phyloP scores from a whole-genome alignment of 495 filamentous ascomycete genomes.

The Podospora tetraspora region DNA sequence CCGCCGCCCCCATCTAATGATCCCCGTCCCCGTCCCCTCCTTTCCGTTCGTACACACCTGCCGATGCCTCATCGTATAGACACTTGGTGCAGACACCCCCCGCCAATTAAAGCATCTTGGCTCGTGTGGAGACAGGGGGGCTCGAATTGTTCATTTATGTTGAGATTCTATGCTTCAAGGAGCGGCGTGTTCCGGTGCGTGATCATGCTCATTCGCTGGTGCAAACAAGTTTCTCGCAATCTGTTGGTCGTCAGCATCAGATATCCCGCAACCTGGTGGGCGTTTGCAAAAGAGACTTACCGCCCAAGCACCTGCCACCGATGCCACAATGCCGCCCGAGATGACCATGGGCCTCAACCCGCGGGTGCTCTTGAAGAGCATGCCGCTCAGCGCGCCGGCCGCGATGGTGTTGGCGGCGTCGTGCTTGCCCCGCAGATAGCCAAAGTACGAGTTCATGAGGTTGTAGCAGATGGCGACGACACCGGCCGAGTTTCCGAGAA shows the following conservation, averaged over 20 bases:
- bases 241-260: conserved; percentile 17
- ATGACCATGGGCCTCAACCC: conserved; percentile 89
- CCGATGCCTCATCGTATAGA: conserved; percentile 13
- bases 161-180: background rate
- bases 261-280: background rate
- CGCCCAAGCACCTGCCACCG: conserved; percentile 79
- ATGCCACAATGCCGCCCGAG: conserved; percentile 79
- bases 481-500: conserved; percentile 90
- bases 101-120: conserved; percentile 23
- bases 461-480: conserved; percentile 95
- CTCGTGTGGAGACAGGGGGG: conserved; percentile 4
- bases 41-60: conserved; percentile 25
- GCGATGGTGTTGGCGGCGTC: conserved; percentile 82
- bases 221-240: conserved; percentile 30
- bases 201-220: conserved; percentile 5
- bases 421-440: conserved; percentile 80
- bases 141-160: background rate
- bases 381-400: conserved; percentile 81
- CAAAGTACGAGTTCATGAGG: conserved; percentile 85
- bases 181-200: background rate
- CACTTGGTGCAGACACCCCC: conserved; percentile 1
- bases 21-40: conserved; percentile 1
- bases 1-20: conserved; percentile 13
- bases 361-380: conserved; percentile 92
- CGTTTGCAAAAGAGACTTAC: conserved; percentile 48